Base-by-base conservation (phyloP, 176 grass and related monocot genomes). In the Zea luxurians region DNA sequence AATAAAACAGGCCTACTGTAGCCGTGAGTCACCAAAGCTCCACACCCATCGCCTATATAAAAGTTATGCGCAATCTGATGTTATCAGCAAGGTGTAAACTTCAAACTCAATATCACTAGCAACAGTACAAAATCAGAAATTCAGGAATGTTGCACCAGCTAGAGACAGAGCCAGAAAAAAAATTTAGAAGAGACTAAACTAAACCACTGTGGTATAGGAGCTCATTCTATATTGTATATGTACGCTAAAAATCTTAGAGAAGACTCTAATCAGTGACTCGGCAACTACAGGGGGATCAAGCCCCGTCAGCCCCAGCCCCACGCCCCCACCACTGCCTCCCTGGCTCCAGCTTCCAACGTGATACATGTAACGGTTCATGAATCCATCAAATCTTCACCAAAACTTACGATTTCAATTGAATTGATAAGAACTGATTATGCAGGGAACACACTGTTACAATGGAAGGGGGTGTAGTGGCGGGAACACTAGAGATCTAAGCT, bases 401-500 rank as follows among this genome's bases (percentile, higher is more conserved):
- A 82, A 66, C 13, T 9, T 65, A 4, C 49, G 54, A 35, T 70
- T 80, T 77, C 48, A 58, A 65, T 48, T 81, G n/a, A 76, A 60
- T 77, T 48, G 48, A 81, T 71, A 42, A 43, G 57, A 58, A 84
- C 75, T 80, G 71, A 60, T 81, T 80, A 71, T 76, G 71, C 20
- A 44, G 72, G 65, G 65, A 59, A 60, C 73, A 84, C 10, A 67
- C 5, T 57, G 58, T 89, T 81, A 81, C 87, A 81, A 58, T 89
- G 71, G 71, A 76, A 77, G 82, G 13, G 48, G 18, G 18, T 76
- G 65, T 60, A 49, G 77, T 64, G 58, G 27, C 27, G 27, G 27
- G 66, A 84, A 66, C 43, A 73, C 82, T 81, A 77, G 82, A 77
- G 71, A 80, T 76, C 71, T 71, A 84, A 81, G 42, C 72, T 72